phyloP scores from a whole-genome alignment of 345 rosid genomes.

The Citropsis articulata region DNA sequence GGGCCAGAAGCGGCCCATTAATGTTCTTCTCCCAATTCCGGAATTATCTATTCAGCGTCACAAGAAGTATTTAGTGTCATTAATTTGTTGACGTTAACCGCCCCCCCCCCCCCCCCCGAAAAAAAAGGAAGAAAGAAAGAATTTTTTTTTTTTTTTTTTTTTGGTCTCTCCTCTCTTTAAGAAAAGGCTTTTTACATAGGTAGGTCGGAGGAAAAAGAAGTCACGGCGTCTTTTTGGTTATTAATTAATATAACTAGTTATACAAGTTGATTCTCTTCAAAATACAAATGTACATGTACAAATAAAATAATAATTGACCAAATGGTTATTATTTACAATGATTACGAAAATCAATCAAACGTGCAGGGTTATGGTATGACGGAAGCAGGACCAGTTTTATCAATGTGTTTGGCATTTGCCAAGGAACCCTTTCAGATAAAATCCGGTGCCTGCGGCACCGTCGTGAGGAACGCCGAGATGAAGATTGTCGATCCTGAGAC shows the following conservation, averaged over 20 bases:
- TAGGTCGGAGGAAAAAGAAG: no score
- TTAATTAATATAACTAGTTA: no score
- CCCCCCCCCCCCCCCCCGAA: no score
- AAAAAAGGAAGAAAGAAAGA: no score
- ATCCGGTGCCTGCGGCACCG: conserved; percentile 63
- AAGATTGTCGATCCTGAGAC: conserved; percentile 56
- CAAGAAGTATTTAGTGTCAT: neutral
- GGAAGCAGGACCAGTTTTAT: conserved; percentile 59
- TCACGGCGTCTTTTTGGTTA: no score
- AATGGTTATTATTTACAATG: no score
- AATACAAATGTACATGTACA: no score
- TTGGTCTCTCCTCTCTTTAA: neutral
- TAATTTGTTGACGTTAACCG: no score
- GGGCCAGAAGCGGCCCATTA: neutral
- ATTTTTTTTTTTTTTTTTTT: no score
- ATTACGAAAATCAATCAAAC: neutral
- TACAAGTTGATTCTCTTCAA: neutral
- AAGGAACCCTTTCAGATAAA: conserved; percentile 49
- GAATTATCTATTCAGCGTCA: neutral
- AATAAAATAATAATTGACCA: no score
- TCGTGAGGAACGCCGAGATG: conserved; percentile 65
- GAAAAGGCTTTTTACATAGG: neutral
- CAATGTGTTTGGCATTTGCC: conserved; percentile 60
- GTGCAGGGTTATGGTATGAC: conserved; percentile 71
- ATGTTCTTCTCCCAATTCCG: neutral